phyloP scores from a whole-genome alignment of 805 yeast species.

The Starmerella sirachaensis region DNA sequence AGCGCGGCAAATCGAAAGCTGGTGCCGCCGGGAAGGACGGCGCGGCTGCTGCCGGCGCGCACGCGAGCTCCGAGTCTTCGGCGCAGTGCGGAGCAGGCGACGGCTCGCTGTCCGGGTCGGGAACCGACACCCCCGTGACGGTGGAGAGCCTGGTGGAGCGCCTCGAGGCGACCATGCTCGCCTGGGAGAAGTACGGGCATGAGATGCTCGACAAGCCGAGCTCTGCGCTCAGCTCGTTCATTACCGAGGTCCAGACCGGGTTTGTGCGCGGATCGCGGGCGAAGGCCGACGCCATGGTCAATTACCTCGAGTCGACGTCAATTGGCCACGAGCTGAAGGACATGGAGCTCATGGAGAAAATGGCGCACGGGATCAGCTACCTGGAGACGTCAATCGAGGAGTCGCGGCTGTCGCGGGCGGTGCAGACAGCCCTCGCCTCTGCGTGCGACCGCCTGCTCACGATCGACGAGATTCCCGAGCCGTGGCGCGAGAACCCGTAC shows the following conservation, averaged over 20 bases:
- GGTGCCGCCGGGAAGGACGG: not conserved
- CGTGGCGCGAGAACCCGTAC: constrained; percentile 86
- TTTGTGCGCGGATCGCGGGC: constrained; percentile 27
- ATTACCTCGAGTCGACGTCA: constrained; percentile 23
- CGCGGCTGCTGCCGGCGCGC: not conserved
- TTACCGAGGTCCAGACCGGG: constrained; percentile 25
- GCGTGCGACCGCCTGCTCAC: constrained; percentile 42
- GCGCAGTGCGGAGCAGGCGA: constrained; percentile 1
- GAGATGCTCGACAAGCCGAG: constrained; percentile 25
- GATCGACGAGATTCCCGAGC: constrained; percentile 77
- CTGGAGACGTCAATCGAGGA: constrained; percentile 30
- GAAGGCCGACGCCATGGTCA: constrained; percentile 27
- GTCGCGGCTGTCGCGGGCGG: constrained; percentile 20
- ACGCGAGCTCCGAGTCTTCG: not conserved
- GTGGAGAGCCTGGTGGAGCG: constrained; percentile 4
- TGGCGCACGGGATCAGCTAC: constrained; percentile 24
- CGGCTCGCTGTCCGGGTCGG: not conserved
- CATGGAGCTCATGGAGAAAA: constrained; percentile 21
- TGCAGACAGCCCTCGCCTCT: constrained; percentile 21
- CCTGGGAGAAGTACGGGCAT: constrained; percentile 28
- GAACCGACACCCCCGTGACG: not conserved
- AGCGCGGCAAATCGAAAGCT: not conserved
- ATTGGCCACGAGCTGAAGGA: constrained; percentile 23
- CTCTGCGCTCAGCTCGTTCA: constrained; percentile 23
- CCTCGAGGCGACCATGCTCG: constrained; percentile 19